These are phyloP conservation scores for Isabelozyma pseudorhagii DNA, from an alignment of 805 yeast species.

Conservation along the genomic window DNA sequence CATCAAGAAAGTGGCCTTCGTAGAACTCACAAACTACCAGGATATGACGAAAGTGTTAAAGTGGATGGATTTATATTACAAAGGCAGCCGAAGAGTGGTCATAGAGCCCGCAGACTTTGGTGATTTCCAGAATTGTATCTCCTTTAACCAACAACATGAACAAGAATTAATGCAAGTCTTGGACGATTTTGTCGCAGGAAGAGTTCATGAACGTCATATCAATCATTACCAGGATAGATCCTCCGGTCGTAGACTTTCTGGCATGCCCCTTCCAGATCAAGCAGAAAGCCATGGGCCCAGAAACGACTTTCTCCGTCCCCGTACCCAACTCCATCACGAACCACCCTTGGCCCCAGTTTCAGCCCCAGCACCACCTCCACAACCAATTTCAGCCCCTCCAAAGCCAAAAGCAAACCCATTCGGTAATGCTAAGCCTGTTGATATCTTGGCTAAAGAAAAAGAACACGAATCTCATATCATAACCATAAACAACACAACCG, in stretches of 20 bases:
- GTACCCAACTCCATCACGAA: neutral
- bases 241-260: neutral
- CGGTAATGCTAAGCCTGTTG: constrained; percentile 85
- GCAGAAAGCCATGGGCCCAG: constrained; percentile 1
- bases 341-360: neutral
- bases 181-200: constrained; percentile 23
- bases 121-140: constrained; percentile 39
- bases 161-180: constrained; percentile 28
- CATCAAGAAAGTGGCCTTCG: constrained; percentile 59
- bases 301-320: neutral
- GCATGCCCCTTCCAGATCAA: constrained; percentile 1
- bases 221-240: constrained; percentile 4
- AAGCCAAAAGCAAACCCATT: constrained; percentile 63
- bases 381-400: constrained; percentile 8
- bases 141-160: constrained; percentile 35
- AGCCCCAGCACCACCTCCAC: neutral
- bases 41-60: constrained; percentile 58
- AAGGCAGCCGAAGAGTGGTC: constrained; percentile 34
- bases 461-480: constrained; percentile 52
- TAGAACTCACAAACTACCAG: constrained; percentile 48
- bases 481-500: constrained; percentile 29
- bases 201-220: constrained; percentile 5
- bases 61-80: constrained; percentile 58
- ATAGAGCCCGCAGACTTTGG: constrained; percentile 38
- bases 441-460: constrained; percentile 58